A percentile compares a stretch with the other conserved stretches of the same genome.
These are phyloP conservation scores for Alternaria brassicicola DNA, from an alignment of 2,329 filamentous ascomycete species.

Conservation along the genomic window DNA sequence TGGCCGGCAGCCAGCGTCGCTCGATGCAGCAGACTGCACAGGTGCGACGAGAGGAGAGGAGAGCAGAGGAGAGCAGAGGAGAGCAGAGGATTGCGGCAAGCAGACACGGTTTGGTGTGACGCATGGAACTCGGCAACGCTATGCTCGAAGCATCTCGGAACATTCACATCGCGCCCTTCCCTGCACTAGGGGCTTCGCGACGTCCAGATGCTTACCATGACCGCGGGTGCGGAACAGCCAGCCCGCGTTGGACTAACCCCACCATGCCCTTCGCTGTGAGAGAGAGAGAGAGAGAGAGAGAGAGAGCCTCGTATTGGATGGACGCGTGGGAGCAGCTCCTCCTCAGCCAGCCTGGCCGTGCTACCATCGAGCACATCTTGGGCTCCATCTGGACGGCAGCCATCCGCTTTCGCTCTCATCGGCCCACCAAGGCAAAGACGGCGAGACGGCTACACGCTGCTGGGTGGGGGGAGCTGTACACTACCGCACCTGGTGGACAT, in stretches of 20 bases:
- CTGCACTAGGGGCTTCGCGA: constrained; percentile 46
- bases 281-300: constrained; percentile 4
- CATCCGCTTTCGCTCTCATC: constrained; percentile 40
- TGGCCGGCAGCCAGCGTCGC: constrained; percentile 10
- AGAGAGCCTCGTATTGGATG: constrained; percentile 24
- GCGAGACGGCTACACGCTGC: constrained; percentile 36
- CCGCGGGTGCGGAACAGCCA: constrained; percentile 52
- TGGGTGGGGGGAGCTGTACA: constrained; percentile 39
- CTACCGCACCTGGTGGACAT: constrained; percentile 30
- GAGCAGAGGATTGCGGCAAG: constrained; percentile 19
- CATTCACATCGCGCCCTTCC: constrained; percentile 28
- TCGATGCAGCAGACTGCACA: constrained; percentile 21
- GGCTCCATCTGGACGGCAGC: constrained; percentile 41
- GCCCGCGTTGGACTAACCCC: constrained; percentile 49
- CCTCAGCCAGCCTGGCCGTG: constrained; percentile 39
- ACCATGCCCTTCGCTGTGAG: constrained; percentile 35
- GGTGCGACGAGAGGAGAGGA: constrained; percentile 31
- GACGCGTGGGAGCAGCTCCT: constrained; percentile 31
- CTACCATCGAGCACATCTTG: constrained; percentile 40
- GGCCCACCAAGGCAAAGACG: constrained; percentile 28
- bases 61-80: no score
- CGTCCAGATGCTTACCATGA: constrained; percentile 51
- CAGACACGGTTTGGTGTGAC: constrained; percentile 36
- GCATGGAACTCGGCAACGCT: constrained; percentile 30
- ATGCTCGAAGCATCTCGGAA: constrained; percentile 30